These are phyloP conservation scores for Fusarium sp. DNA, from an alignment of 2,329 filamentous ascomycete species.

Conservation along the genomic window DNA sequence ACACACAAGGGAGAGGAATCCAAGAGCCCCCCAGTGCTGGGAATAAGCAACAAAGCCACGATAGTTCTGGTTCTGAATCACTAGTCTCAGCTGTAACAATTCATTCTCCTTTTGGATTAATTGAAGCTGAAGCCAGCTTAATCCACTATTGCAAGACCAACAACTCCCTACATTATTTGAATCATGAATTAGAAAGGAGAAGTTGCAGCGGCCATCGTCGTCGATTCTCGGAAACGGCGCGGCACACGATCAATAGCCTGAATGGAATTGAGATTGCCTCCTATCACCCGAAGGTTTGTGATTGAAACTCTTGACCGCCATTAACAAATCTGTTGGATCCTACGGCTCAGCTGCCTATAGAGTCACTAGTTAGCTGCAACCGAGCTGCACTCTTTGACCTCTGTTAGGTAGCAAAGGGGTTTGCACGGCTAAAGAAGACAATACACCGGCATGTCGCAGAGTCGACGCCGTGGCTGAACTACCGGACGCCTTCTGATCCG, in stretches of 20 bases:
- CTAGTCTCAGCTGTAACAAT: conserved; percentile 16
- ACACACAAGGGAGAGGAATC: conserved; percentile 27
- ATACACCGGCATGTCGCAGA: conserved; percentile 29
- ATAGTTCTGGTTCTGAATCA: not conserved
- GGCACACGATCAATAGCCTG: conserved; percentile 43
- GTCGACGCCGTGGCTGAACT: conserved; percentile 33
- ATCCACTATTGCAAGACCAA: conserved; percentile 28
- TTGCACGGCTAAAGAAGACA: conserved; percentile 1
- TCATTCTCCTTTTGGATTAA: not conserved
- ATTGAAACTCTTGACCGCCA: conserved; percentile 17
- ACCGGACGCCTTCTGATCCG: conserved; percentile 5
- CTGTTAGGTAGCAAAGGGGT: conserved; percentile 6
- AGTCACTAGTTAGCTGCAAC: not conserved
- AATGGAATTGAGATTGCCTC: not conserved
- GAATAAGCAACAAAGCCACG: conserved; percentile 15
- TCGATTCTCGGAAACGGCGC: conserved; percentile 16
- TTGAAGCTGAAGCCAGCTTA: too few relatives aligned
- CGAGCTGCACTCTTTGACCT: conserved; percentile 9
- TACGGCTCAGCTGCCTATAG: conserved; percentile 8
- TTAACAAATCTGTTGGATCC: not conserved
- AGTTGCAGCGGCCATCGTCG: conserved; percentile 2
- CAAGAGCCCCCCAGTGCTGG: conserved; percentile 9
- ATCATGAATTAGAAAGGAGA: conserved; percentile 7
- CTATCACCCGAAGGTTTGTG: not conserved
- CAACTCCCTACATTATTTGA: conserved; percentile 5